Evolutionary conservation across 495 filamentous ascomycete species (phyloP).

Genomic region (Penicillium soppii): DNA sequence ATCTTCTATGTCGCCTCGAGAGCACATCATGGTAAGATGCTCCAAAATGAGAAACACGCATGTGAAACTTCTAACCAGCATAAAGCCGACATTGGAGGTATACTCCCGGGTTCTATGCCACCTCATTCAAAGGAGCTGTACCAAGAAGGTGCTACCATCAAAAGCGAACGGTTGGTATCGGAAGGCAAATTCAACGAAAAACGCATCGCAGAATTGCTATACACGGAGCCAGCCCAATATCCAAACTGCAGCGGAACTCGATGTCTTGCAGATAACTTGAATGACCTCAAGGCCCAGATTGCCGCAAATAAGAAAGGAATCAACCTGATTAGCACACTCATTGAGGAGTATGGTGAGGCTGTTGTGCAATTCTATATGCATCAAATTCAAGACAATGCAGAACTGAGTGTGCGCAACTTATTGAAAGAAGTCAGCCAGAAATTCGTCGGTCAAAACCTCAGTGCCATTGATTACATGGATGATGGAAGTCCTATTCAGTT

Average conservation of each 20-base stretch:
- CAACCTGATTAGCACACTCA: constrained; percentile 75
- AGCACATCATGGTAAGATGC: constrained; percentile 71
- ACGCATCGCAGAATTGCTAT: constrained; percentile 77
- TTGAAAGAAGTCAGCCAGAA: constrained; percentile 71
- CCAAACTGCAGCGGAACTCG: constrained; percentile 86
- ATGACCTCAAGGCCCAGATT: constrained; percentile 91
- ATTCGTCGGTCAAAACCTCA: constrained; percentile 71
- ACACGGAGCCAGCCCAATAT: constrained; percentile 76
- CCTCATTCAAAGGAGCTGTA: constrained; percentile 87
- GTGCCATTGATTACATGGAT: constrained; percentile 91
- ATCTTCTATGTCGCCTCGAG: constrained; percentile 89
- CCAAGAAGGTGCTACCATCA: constrained; percentile 90
- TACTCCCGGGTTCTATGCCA: constrained; percentile 92
- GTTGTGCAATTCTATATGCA: constrained; percentile 93
- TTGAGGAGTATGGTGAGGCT: constrained; percentile 85
- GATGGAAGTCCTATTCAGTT: constrained; percentile 86
- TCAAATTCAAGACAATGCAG: constrained; percentile 89
- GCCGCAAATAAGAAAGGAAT: constrained; percentile 96
- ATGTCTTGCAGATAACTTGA: constrained; percentile 87
- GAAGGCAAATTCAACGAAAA: constrained; percentile 85
- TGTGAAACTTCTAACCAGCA: constrained; percentile 65
- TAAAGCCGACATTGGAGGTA: constrained; percentile 87
- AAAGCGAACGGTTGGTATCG: constrained; percentile 90
- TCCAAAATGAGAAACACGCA: background rate
- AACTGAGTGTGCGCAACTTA: constrained; percentile 73